Evolutionary conservation across 2,329 filamentous ascomycete species (phyloP), one percentile per base, ranked within the genome.

Genomic region (Talaromyces sp.): DNA sequence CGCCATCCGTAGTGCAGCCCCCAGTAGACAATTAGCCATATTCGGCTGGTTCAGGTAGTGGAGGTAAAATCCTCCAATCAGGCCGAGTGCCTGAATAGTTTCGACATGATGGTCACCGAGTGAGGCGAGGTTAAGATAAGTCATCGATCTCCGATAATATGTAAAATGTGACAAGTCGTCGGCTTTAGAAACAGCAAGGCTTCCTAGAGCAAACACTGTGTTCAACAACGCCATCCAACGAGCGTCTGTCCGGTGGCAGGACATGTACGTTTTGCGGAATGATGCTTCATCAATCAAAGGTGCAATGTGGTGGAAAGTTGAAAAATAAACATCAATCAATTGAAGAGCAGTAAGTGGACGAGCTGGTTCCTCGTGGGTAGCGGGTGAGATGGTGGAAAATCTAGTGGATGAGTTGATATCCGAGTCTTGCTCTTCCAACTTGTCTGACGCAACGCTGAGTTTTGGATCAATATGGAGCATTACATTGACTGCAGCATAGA

Each of bases 181-280:
- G 1, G 79, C 76, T 50, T 88, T 89, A 68, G 85, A 86, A 45
- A 87, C 87, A 1, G 86, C 88, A 59, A 92, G 87, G 70, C 87
- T 90, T 17, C 90, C 90, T 79, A 92, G 86, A 5, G 89, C 89
- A 69, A 92, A 89, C 3, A 92, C 89, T 80, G 90, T 90, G 73
- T 92, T 92, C 25, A 92, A 79, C 6, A 92, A 78, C 9, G 87
- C 87, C 22, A 91, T 81, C 90, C 90, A 92, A 27, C 89, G 84
- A 1, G 85, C 82, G 73, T 92, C 89, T 66, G 82, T 86, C 22
- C 89, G 82, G 68, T 87, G 84, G 11, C 85, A 79, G 5, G 19
- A 19, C 9, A 17, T 9, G 70, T 89, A 90, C 61, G 86, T 86
- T 8, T 87, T 86, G 68, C 88, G 86, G 74, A 92, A 92, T 10